Evolutionary conservation across 768 basidiomycete genomes (phyloP), one percentile per base, ranked within the genome.

Genomic region (Gloeopeniophorella convolvens): DNA sequence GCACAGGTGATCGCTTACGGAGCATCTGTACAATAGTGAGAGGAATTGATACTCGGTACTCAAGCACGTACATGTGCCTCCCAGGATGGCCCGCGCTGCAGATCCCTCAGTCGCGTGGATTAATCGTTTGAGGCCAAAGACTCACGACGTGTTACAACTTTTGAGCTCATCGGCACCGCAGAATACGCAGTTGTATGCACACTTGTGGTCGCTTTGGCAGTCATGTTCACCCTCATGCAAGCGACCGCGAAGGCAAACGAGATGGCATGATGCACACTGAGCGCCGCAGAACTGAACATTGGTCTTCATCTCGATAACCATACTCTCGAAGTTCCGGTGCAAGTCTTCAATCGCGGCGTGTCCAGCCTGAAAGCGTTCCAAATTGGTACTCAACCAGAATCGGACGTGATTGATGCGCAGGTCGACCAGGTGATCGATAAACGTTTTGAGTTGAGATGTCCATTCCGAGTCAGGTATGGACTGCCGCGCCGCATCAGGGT

Each of bases 21-120:
- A 63, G 54, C 81, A 83, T 48, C 82, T 83, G 45, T n/a, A 39
- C 31, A 27, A 13, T 8, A 3, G 21, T 20, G 21, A 39, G 20
- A 18, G 31, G 10, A 24, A 2, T 2, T 9, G 35, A 43, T 15
- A 16, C n/a, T 26, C 7, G 8, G 13, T 13, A 16, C 15, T 5
- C 8, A 8, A 26, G 31, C 30, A 53, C 73, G 35, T 60, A 80
- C 81, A 79, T 70, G 50, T 82, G 80, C 10, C 65, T 66, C 13
- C 77, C 78, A 18, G 71, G 61, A 48, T 83, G 80, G 0, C 81
- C 81, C 26, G 79, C 80, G 21, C 80, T 82, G 52, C 21, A 3
- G 1, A 15, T 5, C 6, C 28, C 7, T 28, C 4, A 42, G 50
- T 30, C 3, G 3, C 27, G 4, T 15, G 18, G 30, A 18, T 18